Base-by-base conservation (phyloP, 2,329 filamentous ascomycete species). In the Diplodia seriata region DNA sequence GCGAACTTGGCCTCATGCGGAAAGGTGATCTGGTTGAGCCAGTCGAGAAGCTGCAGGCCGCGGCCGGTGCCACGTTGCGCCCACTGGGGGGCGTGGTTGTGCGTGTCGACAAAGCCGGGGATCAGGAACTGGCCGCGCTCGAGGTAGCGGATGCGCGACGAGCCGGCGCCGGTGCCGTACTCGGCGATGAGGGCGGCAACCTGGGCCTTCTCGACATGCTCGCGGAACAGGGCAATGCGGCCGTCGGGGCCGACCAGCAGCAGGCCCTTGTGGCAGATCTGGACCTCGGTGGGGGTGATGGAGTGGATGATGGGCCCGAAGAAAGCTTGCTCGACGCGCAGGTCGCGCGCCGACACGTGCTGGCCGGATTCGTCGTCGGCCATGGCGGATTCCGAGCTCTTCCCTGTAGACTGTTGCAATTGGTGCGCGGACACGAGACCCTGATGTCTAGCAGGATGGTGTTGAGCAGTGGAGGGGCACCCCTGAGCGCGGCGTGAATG, bases 1-100 rank as follows among this genome's bases (percentile, higher is more conserved):
- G 76, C 72, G 73, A 90, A 90, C 11, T 84, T 85, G 4, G 87
- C 84, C 75, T 91, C 89, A 70, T 87, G 83, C 1, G 86, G 87
- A 71, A 90, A 91, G 0, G 89, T 91, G 31, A 89, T 81, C n/a
- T 84, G 76, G 40, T 86, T 81, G 1, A 91, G 81, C 89, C 89
- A 91, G 73, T 90, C 85, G 8, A 68, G 66, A 20, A 68, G 66
- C 56, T 49, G 38, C 38, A 62, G 59, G 7, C 81, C 80, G 64
- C 80, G 79, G 5, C 82, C 82, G 3, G 80, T 73, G 6, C 82
- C 81, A 20, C 81, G 78, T 69, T 83, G 81, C 26, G 81, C 76
- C 79, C 81, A 85, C 76, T 85, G 83, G 2, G 89, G 88, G 0
- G 89, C 89, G 72, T 91, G 89, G 69, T 89, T 89, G 76, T 91